These are phyloP conservation scores for Trichoderma lentiforme DNA, from an alignment of 2,329 filamentous ascomycete genomes.

Conservation along the genomic window DNA sequence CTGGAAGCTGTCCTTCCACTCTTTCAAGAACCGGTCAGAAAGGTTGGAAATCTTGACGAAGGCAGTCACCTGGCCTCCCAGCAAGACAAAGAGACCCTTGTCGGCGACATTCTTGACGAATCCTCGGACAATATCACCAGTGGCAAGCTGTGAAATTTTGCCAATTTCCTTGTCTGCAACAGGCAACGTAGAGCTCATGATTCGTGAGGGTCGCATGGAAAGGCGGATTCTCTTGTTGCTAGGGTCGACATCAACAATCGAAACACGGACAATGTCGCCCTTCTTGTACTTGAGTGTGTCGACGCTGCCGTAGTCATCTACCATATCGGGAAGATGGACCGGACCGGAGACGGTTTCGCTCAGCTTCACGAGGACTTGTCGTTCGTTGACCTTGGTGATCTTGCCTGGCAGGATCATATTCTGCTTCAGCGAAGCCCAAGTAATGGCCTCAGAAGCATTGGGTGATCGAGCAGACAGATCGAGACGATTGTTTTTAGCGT, in stretches of 20 bases:
- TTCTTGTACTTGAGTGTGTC: conserved; percentile 73
- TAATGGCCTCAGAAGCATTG: conserved; percentile 46
- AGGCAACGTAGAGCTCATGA: conserved; percentile 78
- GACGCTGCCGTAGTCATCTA: conserved; percentile 80
- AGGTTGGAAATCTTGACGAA: conserved; percentile 84
- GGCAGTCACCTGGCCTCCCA: conserved; percentile 77
- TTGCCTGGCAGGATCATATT: conserved; percentile 80
- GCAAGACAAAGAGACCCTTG: conserved; percentile 80
- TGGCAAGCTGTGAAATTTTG: conserved; percentile 64
- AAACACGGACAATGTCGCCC: conserved; percentile 85
- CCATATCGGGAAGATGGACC: conserved; percentile 77
- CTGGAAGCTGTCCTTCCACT: conserved; percentile 89
- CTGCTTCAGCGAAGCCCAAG: conserved; percentile 67
- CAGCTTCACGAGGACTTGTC: conserved; percentile 80
- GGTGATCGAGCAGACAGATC: conserved; percentile 78
- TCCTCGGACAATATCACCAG: conserved; percentile 79
- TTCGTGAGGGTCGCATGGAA: conserved; percentile 80
- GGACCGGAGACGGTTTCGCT: conserved; percentile 76
- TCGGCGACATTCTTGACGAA: conserved; percentile 90
- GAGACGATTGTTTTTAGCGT: conserved; percentile 69
- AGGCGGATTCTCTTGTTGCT: conserved; percentile 81
- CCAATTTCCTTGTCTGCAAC: conserved; percentile 79
- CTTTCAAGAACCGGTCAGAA: conserved; percentile 86
- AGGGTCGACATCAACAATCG: conserved; percentile 73
- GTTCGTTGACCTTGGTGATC: conserved; percentile 81